Conservation (phyloP, 306 rosid species). For the Hippophae rhamnoides region DNA sequence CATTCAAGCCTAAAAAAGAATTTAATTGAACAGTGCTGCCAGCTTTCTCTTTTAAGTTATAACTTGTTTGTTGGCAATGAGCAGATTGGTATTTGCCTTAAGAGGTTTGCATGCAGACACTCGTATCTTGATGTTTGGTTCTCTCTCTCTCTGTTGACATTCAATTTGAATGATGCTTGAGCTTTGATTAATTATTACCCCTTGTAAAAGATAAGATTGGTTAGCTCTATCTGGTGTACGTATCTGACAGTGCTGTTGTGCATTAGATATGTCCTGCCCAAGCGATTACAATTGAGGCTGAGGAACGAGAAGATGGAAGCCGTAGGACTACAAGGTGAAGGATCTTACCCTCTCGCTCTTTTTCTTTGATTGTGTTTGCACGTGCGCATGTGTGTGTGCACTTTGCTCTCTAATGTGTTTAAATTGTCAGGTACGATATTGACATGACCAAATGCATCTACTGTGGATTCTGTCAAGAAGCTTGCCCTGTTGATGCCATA, state of each 20-base stretch:
- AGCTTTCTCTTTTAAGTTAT: too few relatives aligned
- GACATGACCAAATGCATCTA: slow-evolving; percentile 99
- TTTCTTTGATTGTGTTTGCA: background rate
- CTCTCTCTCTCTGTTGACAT: too few relatives aligned
- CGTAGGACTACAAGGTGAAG: slow-evolving; percentile 95
- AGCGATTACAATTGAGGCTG: slow-evolving; percentile 98
- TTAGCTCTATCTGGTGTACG: background rate
- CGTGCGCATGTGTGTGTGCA: background rate
- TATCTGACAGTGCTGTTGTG: slow-evolving; percentile 9
- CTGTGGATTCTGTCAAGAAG: slow-evolving; percentile 99
- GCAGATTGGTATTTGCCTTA: too few relatives aligned
- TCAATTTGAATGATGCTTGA: background rate
- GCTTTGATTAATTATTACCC: background rate
- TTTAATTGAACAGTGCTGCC: too few relatives aligned
- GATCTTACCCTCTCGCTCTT: background rate
- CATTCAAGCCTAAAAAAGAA: too few relatives aligned
- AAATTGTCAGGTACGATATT: slow-evolving; percentile 78
- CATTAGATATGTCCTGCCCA: slow-evolving; percentile 91
- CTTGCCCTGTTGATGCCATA: slow-evolving; percentile 99
- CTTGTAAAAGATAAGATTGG: background rate
- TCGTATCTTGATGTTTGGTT: too few relatives aligned
- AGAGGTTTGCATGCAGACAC: too few relatives aligned
- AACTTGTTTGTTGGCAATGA: too few relatives aligned
- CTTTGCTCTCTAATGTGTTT: slow-evolving; percentile 9
- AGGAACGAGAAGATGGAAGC: slow-evolving; percentile 98